Evolutionary conservation across 805 yeast species (phyloP), one percentile per base, ranked within the genome.

Genomic region (Yamadazyma nakazawae): DNA sequence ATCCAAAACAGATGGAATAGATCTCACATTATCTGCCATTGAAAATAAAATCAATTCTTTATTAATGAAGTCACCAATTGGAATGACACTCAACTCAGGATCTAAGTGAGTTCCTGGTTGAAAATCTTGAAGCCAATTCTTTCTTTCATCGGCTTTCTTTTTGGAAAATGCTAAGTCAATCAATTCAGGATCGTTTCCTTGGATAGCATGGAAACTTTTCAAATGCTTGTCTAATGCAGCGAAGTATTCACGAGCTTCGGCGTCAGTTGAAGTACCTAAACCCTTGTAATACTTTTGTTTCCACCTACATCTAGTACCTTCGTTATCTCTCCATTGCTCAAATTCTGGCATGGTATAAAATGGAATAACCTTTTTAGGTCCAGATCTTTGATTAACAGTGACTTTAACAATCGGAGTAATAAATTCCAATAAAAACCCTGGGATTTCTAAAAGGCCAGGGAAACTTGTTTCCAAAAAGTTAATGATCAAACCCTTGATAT

Each of bases 321-420:
- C 96, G 3, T 79, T 78, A 43, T 84, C 92, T 68, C 96, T 80
- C 99, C 99, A 94, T 5, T 75, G 63, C 61, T 92, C 97, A 61
- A 88, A 94, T 61, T 94, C 97, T 2, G 97, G 97, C 94, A 94
- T 88, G 44, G 85, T 86, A 65, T 88, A 94, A 60, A 94, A 94
- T 1, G 96, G 76, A 32, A 89, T 74, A 0, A 78, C 76, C 43
- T 74, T 71, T 47, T 72, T 79, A 8, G 75, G 70, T 19, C 77
- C 74, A 19, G 88, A 88, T 56, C 81, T 75, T 42, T 82, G 75
- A 40, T 61, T 67, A 6, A 91, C 74, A 1, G 88, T 84, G 14
- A 94, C 96, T 62, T 92, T 94, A 38, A 94, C 90, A 66, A 94
- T 92, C 1, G 99, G 99, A 1, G 99, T 94, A 48, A 94, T 90